Conservation (phyloP, 768 basidiomycete species). For the Tylopilus plumbeoviolaceoides region DNA sequence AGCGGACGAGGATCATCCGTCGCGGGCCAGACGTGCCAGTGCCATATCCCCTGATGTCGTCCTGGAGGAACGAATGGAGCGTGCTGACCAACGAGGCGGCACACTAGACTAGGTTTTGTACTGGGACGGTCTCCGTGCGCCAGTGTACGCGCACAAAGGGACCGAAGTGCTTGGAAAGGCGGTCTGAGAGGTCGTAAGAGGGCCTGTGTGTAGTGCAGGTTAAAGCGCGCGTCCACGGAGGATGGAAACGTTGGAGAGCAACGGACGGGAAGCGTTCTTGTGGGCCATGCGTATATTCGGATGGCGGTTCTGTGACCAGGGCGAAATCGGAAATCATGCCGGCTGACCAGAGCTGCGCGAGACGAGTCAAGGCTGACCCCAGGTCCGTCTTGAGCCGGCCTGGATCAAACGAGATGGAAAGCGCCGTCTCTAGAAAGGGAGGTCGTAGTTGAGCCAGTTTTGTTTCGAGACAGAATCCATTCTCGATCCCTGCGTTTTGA, state of each 20-base stretch:
- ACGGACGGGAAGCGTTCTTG: slow-evolving; percentile 13
- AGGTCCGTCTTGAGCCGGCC: background rate
- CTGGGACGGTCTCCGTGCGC: slow-evolving; percentile 50
- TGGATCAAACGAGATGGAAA: slow-evolving; percentile 12
- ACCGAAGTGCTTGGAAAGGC: slow-evolving; percentile 30
- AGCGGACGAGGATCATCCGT: slow-evolving; percentile 46
- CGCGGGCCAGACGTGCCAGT: slow-evolving; percentile 50
- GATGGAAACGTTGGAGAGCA: slow-evolving; percentile 29
- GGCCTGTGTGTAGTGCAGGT: slow-evolving; percentile 41
- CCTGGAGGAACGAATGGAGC: slow-evolving; percentile 34
- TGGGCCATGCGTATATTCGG: slow-evolving; percentile 9
- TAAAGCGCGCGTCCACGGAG: background rate
- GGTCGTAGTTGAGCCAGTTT: slow-evolving; percentile 15
- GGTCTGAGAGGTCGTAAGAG: slow-evolving; percentile 40
- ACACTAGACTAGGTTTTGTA: slow-evolving; percentile 43
- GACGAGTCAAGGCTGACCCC: slow-evolving; percentile 10
- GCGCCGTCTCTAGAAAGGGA: slow-evolving; percentile 1
- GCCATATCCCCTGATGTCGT: slow-evolving; percentile 23
- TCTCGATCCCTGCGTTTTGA: background rate
- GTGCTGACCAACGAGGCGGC: slow-evolving; percentile 46
- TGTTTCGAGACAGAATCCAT: slow-evolving; percentile 17
- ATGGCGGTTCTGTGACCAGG: slow-evolving; percentile 9
- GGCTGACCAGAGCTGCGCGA: slow-evolving; percentile 16
- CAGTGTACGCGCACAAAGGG: slow-evolving; percentile 53
- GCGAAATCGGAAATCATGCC: slow-evolving; percentile 3